Evolutionary conservation across 1,284 basidiomycete species (phyloP).

Genomic region (Ustilago shanxiensis): DNA sequence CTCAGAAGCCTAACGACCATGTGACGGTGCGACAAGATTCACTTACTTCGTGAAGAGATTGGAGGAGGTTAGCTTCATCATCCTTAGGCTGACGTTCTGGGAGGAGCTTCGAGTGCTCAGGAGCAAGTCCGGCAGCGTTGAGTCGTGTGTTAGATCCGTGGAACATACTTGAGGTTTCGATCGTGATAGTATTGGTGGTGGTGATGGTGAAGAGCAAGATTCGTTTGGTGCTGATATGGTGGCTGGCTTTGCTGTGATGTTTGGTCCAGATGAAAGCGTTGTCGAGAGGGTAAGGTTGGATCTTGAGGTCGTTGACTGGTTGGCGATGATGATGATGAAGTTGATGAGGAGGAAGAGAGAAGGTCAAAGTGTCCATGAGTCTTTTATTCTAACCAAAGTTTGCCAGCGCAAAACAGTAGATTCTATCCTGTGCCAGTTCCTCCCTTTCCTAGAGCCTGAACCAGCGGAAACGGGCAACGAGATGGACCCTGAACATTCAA

Average conservation of each 20-base stretch:
- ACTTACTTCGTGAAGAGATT: conserved; percentile 55
- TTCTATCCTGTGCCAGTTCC: conserved; percentile 34
- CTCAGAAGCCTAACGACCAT: background rate
- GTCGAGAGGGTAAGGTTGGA: background rate
- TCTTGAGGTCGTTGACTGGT: conserved; percentile 21
- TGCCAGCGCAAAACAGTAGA: conserved; percentile 22
- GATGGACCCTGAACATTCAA: conserved; percentile 36
- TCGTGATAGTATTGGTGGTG: background rate
- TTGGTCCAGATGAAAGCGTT: background rate
- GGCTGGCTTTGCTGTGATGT: background rate
- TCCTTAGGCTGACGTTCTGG: conserved; percentile 59
- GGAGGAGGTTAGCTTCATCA: conserved; percentile 60
- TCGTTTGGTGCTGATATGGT: background rate
- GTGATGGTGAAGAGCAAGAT: conserved; percentile 8
- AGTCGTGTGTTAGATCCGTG: conserved; percentile 61
- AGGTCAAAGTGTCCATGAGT: background rate
- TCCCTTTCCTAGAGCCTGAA: background rate
- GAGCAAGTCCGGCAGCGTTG: conserved; percentile 68
- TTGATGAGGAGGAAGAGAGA: conserved; percentile 14
- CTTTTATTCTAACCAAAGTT: conserved; percentile 17
- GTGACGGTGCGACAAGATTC: background rate
- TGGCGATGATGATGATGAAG: conserved; percentile 13
- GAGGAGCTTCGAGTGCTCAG: conserved; percentile 66
- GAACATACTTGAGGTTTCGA: conserved; percentile 51
- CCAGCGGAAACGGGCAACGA: background rate